phyloP scores from a whole-genome alignment of 2,329 filamentous ascomycete genomes.

The Cladosporium sp. region DNA sequence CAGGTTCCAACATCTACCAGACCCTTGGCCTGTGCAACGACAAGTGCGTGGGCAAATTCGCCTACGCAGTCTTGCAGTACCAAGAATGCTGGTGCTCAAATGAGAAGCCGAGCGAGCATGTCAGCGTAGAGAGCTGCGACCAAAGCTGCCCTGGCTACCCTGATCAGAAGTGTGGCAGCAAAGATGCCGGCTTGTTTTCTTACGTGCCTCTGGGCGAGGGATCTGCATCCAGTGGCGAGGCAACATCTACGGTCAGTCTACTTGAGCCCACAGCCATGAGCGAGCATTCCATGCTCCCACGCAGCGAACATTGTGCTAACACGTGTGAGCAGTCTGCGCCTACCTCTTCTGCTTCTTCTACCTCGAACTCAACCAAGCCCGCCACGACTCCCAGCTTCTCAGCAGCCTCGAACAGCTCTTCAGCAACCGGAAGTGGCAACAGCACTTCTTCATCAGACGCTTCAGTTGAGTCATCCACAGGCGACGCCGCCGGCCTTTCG shows the following conservation, averaged over 20 bases:
- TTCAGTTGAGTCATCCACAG: not conserved
- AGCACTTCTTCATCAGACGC: not conserved
- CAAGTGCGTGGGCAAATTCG: conserved; percentile 55
- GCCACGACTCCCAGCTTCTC: not conserved
- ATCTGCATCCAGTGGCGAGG: conserved; percentile 48
- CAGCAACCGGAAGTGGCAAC: not conserved
- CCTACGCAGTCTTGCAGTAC: conserved; percentile 65
- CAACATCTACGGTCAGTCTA: conserved; percentile 2
- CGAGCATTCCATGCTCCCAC: not conserved
- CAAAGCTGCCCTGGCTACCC: conserved; percentile 65
- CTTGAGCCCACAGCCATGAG: not conserved
- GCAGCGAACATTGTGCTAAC: not conserved
- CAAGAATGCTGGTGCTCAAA: conserved; percentile 72
- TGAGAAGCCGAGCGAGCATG: conserved; percentile 51
- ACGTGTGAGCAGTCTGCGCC: not conserved
- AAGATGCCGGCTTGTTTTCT: conserved; percentile 51
- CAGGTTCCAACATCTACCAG: conserved; percentile 45
- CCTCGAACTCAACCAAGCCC: not conserved
- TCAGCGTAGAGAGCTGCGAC: conserved; percentile 48
- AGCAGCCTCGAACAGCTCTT: not conserved
- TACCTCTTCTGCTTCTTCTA: not conserved
- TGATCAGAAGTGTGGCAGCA: conserved; percentile 61
- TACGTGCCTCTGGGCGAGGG: conserved; percentile 56
- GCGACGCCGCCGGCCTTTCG: not conserved
- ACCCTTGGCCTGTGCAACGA: conserved; percentile 66